Base-by-base conservation (phyloP, 2,329 filamentous ascomycete genomes). In the Emmonsiellopsis sp. region DNA sequence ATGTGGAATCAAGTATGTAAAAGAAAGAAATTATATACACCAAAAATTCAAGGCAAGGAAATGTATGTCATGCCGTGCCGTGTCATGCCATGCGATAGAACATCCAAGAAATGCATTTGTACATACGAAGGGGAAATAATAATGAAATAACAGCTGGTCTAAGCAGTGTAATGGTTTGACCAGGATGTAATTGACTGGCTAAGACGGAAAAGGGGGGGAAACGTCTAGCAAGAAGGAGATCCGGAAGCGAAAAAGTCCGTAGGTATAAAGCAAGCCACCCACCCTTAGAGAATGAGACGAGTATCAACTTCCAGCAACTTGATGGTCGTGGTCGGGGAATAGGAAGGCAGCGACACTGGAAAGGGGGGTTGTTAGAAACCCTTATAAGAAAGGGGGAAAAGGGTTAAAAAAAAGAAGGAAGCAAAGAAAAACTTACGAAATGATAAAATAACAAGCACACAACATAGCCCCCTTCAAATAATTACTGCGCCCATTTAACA, bases 401-500 rank as follows among this genome's bases (percentile, higher is more conserved):
- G 9, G 36, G 36, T 6, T 5, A 10, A n/a, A 8, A 44, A 14
- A 8, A 14, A 17, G n/a, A 11, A 17, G 8, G 42, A 27, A 9
- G 42, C 8, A 9, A 6, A 9, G n/a, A 17, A 17, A 27, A 8
- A 66, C 71, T 66, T 61, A 72, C 61, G 86, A 87, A 63, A 93
- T 91, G 52, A 93, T 93, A 42, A 85, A 74, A 63, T 93, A 93
- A 3, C 88, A 77, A 40, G 85, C 87, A 51, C 90, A 86, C 36
- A 93, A 69, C 54, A 92, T 71, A 56, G 83, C 82, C 2, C 88
- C 88, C 68, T 93, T 88, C 0, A 92, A 77, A 74, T 88, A 93
- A 61, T 92, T 88, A 57, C 85, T 90, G 66, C 88, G 82, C 33
- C 88, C 89, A 61, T 94, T 88, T 17, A 85, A 78, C 48, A 94